A percentile compares a stretch with the other conserved stretches of the same genome.
These are phyloP conservation scores for Aspergillus pseudonomiae DNA, from an alignment of 2,329 filamentous ascomycete species.

Conservation along the genomic window DNA sequence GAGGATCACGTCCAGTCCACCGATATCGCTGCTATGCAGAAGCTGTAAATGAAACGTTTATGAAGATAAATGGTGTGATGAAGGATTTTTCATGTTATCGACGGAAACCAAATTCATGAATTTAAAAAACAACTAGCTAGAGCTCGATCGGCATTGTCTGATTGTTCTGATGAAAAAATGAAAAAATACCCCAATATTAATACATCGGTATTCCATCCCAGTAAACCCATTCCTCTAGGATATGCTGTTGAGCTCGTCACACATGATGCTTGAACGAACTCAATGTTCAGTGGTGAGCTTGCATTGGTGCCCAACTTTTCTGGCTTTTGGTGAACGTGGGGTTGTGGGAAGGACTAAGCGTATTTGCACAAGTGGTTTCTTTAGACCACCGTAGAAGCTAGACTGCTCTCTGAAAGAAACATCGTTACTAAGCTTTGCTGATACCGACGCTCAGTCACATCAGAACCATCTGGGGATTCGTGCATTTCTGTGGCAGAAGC, in stretches of 20 bases:
- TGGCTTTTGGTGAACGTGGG: not conserved
- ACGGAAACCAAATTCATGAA: constrained; percentile 42
- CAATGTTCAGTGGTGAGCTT: not conserved
- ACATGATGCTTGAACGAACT: not conserved
- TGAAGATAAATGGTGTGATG: constrained; percentile 39
- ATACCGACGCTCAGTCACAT: not conserved
- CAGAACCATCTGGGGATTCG: not conserved
- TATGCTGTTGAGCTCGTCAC: not conserved
- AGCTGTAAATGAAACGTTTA: constrained; percentile 66
- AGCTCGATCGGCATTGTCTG: constrained; percentile 27
- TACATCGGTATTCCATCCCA: not conserved
- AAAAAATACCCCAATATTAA: constrained; percentile 26
- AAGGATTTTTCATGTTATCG: constrained; percentile 39
- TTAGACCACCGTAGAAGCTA: constrained; percentile 13
- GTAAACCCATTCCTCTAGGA: not conserved
- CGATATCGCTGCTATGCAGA: constrained; percentile 89
- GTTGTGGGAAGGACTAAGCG: not conserved
- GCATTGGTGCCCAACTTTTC: constrained; percentile 7
- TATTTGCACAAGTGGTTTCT: not conserved
- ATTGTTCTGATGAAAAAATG: constrained; percentile 36
- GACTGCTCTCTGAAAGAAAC: not conserved
- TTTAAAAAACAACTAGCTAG: constrained; percentile 34
- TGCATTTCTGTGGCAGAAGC: not conserved
- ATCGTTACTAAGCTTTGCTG: constrained; percentile 3
- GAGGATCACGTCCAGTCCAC: constrained; percentile 97